These are phyloP conservation scores for Saccharomyces hybrid DNA, from an alignment of 1,139 yeast genomes.

Conservation along the genomic window DNA sequence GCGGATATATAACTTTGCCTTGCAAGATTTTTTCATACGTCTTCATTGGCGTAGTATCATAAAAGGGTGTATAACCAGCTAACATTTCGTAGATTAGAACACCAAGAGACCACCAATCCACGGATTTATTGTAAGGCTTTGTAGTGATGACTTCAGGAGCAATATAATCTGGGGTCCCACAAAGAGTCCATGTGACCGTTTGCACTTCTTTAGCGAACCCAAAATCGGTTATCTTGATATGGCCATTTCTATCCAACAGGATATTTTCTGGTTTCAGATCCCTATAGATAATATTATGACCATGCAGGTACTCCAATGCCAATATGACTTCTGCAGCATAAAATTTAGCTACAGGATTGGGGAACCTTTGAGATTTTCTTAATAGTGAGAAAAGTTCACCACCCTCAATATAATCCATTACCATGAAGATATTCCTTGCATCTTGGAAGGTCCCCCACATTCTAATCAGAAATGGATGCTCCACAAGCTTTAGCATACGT, in stretches of 20 bases:
- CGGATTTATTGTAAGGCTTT: slow-evolving; percentile 92
- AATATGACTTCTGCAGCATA: slow-evolving; percentile 93
- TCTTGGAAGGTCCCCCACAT: slow-evolving; percentile 99
- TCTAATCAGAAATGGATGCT: slow-evolving; percentile 88
- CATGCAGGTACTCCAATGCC: slow-evolving; percentile 87
- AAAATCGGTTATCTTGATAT: slow-evolving; percentile 89
- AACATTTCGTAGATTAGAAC: slow-evolving; percentile 92
- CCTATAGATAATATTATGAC: slow-evolving; percentile 85
- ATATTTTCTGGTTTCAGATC: slow-evolving; percentile 96
- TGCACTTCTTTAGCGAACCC: slow-evolving; percentile 95
- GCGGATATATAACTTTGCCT: slow-evolving; percentile 82
- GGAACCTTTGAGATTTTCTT: slow-evolving; percentile 88
- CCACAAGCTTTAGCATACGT: slow-evolving; percentile 84
- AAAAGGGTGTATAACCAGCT: slow-evolving; percentile 96
- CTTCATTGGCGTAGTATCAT: slow-evolving; percentile 94
- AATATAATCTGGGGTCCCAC: slow-evolving; percentile 97
- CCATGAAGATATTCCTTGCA: slow-evolving; percentile 82
- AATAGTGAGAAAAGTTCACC: slow-evolving; percentile 87
- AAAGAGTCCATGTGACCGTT: slow-evolving; percentile 91
- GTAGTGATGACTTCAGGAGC: slow-evolving; percentile 98
- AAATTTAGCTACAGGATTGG: slow-evolving; percentile 95
- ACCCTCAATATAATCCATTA: slow-evolving; percentile 97
- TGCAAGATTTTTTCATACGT: slow-evolving; percentile 90
- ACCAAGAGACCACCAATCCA: slow-evolving; percentile 98
- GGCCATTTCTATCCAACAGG: slow-evolving; percentile 84